Conservation (phyloP, 345 rosid genomes). For the Dimocarpus longan region DNA sequence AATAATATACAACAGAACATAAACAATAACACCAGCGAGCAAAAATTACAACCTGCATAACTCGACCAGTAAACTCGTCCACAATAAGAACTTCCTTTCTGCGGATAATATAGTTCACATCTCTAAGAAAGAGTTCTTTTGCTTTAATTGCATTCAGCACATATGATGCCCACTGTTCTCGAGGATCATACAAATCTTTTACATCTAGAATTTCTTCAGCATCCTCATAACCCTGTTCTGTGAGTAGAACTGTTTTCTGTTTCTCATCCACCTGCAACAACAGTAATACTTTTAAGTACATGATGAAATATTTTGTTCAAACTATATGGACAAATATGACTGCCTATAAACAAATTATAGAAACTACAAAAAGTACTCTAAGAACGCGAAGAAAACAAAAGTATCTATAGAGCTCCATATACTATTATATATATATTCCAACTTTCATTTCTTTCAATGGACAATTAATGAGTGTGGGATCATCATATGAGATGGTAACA, state of each 20-base stretch:
- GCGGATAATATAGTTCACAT: conserved; percentile 91
- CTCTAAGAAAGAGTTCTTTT: conserved; percentile 89
- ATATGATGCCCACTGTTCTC: conserved; percentile 96
- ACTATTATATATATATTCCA: neutral
- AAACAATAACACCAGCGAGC: neutral
- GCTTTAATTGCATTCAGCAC: conserved; percentile 94
- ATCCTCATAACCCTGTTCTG: conserved; percentile 98
- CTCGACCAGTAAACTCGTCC: conserved; percentile 98
- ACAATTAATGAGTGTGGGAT: neutral
- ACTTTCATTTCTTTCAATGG: neutral
- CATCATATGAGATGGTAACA: neutral
- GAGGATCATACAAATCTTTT: conserved; percentile 96
- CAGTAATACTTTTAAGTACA: conserved; percentile 16
- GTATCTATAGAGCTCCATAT: neutral
- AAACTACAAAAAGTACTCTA: neutral
- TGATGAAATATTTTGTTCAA: neutral
- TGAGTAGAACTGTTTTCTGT: conserved; percentile 81
- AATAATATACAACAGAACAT: neutral
- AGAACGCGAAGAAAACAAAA: neutral
- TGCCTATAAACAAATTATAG: neutral
- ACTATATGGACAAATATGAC: conserved; percentile 6
- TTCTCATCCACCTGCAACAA: conserved; percentile 90
- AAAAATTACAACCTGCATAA: conserved; percentile 76
- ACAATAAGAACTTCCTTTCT: conserved; percentile 96
- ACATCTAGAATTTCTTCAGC: conserved; percentile 89